phyloP scores from a whole-genome alignment of 768 basidiomycete species.

The Leucocoprinus birnbaumii region DNA sequence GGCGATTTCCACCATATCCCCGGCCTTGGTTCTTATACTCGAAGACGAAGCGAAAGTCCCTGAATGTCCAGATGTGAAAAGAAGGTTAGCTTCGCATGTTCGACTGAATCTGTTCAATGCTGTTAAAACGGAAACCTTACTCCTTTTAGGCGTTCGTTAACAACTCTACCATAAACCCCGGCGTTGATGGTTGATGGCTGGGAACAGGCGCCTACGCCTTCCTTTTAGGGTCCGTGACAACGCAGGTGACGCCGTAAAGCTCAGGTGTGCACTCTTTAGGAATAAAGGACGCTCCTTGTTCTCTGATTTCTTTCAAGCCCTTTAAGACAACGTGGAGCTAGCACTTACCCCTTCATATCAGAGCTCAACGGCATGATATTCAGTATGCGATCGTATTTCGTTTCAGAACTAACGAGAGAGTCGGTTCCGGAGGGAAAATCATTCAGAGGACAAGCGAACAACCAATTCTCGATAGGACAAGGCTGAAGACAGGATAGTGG shows the following conservation, averaged over 20 bases:
- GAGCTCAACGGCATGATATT: too few species aligned
- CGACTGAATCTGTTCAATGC: background rate
- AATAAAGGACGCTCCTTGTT: background rate
- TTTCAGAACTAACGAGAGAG: too few species aligned
- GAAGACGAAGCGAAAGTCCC: background rate
- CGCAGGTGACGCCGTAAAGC: background rate
- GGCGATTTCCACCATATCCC: background rate
- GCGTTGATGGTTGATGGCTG: background rate
- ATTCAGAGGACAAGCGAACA: too few species aligned
- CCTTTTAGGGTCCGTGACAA: conserved; percentile 1
- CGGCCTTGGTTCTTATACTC: conserved; percentile 1
- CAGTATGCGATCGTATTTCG: too few species aligned
- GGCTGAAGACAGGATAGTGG: too few species aligned
- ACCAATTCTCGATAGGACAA: too few species aligned
- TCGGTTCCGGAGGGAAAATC: too few species aligned
- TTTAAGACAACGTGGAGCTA: background rate
- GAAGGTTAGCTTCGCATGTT: background rate
- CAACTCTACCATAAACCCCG: background rate
- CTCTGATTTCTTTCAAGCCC: background rate
- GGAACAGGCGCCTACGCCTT: background rate
- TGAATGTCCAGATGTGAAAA: background rate
- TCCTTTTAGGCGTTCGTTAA: background rate
- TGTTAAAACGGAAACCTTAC: conserved; percentile 5
- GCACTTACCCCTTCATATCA: background rate
- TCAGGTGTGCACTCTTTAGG: background rate